phyloP scores from a whole-genome alignment of 257 asterid genomes.

The Jaltomata sinuosa region DNA sequence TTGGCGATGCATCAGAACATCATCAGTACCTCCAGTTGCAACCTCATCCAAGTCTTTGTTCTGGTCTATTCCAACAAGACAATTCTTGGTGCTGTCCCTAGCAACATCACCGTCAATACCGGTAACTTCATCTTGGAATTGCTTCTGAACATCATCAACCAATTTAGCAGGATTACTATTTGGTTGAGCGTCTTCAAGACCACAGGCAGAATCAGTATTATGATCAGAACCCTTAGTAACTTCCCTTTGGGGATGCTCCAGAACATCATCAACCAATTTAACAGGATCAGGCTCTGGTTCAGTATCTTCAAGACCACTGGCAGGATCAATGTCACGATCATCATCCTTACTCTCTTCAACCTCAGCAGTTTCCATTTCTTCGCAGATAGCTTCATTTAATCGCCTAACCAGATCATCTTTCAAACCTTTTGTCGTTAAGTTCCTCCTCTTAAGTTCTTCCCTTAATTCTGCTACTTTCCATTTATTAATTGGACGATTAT shows the following conservation, averaged over 20 bases:
- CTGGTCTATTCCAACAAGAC: neutral
- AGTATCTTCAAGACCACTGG: neutral
- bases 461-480: slow-evolving; percentile 33
- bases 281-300: neutral
- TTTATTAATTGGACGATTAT: slow-evolving; percentile 29
- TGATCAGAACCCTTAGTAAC: neutral
- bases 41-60: neutral
- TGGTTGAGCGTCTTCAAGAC: neutral
- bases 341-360: neutral
- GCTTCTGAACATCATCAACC: neutral
- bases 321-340: neutral
- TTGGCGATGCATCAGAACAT: neutral
- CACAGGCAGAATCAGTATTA: neutral
- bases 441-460: slow-evolving; percentile 36
- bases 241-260: slow-evolving; percentile 2
- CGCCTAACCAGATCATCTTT: slow-evolving; percentile 33
- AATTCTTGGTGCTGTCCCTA: neutral
- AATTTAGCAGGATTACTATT: neutral
- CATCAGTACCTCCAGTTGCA: neutral
- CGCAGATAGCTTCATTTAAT: slow-evolving; percentile 23
- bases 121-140: neutral
- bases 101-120: neutral
- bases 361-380: slow-evolving; percentile 11
- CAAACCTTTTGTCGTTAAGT: slow-evolving; percentile 19
- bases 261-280: neutral